Evolutionary conservation across 345 rosid species (phyloP).

Genomic region (Diplotaxis tenuifolia): DNA sequence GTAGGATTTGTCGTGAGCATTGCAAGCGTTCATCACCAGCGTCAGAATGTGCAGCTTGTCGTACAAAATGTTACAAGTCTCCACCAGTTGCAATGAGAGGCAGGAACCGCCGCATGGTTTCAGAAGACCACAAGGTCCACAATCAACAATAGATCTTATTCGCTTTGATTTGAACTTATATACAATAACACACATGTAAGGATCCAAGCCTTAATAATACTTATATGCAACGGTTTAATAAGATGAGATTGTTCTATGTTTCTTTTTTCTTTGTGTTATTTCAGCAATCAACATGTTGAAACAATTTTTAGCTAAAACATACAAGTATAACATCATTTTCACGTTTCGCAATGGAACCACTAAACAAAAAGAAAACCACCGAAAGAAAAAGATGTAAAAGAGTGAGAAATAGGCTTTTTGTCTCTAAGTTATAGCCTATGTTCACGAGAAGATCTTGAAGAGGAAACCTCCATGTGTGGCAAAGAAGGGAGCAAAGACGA

Average conservation of each 20-base stretch:
- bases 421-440: too few relatives aligned
- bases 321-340: background rate
- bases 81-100: background rate
- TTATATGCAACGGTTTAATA: background rate
- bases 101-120: background rate
- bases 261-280: background rate
- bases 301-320: too few relatives aligned
- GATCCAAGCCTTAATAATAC: background rate
- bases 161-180: background rate
- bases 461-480: conserved; percentile 95
- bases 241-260: background rate
- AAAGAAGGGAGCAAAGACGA: conserved; percentile 92
- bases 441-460: conserved; percentile 49
- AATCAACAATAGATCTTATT: background rate
- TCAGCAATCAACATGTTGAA: background rate
- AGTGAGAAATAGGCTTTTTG: background rate
- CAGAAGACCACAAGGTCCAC: background rate
- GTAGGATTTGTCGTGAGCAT: background rate
- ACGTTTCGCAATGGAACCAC: background rate
- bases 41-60: conserved; percentile 19
- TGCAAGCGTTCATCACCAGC: conserved; percentile 10
- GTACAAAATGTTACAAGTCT: background rate
- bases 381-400: background rate
- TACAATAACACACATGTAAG: background rate
- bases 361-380: background rate